Conservation (phyloP, 106 monocot genomes). For the Platanthera zijinensis region DNA sequence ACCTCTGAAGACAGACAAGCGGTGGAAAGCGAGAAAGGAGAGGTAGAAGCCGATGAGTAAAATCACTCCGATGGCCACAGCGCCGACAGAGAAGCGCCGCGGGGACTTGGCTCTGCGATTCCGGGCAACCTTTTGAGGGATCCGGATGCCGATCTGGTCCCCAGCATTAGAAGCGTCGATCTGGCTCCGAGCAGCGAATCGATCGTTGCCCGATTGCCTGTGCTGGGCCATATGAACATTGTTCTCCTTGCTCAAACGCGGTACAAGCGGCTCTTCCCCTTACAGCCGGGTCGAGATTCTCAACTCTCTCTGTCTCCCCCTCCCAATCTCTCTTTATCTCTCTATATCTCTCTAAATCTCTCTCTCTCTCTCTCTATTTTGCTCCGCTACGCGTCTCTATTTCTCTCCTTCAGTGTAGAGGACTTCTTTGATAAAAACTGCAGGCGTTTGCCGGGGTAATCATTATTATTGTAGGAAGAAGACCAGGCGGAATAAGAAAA, state of each 20-base stretch:
- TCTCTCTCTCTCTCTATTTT: too few species aligned
- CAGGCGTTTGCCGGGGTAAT: too few species aligned
- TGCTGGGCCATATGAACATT: constrained; percentile 26
- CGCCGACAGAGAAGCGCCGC: not conserved
- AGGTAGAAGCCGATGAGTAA: constrained; percentile 14
- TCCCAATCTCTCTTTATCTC: too few species aligned
- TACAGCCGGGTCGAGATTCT: too few species aligned
- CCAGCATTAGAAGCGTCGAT: not conserved
- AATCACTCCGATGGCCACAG: constrained; percentile 8
- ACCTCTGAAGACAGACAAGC: constrained; percentile 20
- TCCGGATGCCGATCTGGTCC: constrained; percentile 24
- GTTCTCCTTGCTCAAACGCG: not conserved
- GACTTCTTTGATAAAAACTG: too few species aligned
- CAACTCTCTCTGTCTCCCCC: too few species aligned
- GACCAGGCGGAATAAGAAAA: too few species aligned
- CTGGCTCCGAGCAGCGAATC: constrained; percentile 8
- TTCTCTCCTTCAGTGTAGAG: too few species aligned
- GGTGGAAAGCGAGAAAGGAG: constrained; percentile 15
- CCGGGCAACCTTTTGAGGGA: constrained; percentile 6
- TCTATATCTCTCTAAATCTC: too few species aligned
- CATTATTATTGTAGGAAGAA: too few species aligned
- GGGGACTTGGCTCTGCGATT: constrained; percentile 11
- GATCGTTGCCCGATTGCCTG: constrained; percentile 14
- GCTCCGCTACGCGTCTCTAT: too few species aligned
- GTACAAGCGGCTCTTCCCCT: not conserved